Percentiles rank a stretch among this genome's conserved stretches.
phyloP scores from a whole-genome alignment of 352 stramenopile genomes.

The Blastocystis sp. region DNA sequence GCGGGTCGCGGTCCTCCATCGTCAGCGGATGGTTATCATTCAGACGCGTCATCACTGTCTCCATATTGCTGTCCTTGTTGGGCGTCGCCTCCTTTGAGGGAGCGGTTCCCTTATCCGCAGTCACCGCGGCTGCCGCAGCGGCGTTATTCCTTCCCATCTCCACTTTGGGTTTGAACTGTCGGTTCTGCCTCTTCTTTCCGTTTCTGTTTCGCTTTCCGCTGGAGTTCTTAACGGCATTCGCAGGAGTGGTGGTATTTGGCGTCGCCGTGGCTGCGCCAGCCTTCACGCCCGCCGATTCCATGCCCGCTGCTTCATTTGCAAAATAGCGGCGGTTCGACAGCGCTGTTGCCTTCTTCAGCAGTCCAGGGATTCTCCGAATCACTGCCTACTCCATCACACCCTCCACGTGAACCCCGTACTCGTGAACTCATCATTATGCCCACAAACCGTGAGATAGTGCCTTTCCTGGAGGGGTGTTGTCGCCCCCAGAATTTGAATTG shows the following conservation, averaged over 20 bases:
- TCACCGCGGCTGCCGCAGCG: neutral
- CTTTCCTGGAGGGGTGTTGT: too few relatives aligned
- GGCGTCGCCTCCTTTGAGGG: too few relatives aligned
- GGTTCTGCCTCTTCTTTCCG: conserved; percentile 8
- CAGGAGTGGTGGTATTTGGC: neutral
- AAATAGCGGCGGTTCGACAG: neutral
- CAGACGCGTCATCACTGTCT: neutral
- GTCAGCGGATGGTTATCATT: conserved; percentile 29
- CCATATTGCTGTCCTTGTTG: neutral
- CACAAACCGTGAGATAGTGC: too few relatives aligned
- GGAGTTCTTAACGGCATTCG: neutral
- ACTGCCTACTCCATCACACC: too few relatives aligned
- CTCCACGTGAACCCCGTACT: too few relatives aligned
- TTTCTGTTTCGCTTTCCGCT: neutral
- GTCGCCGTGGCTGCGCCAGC: neutral
- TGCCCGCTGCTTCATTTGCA: neutral
- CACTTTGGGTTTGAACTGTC: neutral
- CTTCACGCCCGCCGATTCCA: neutral
- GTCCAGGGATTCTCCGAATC: too few relatives aligned
- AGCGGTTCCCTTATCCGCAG: neutral
- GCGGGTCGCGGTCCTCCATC: neutral
- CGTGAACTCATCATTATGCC: too few relatives aligned
- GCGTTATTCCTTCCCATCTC: neutral
- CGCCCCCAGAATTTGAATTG: too few relatives aligned
- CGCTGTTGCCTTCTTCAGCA: too few relatives aligned